Conservation (phyloP, 805 yeast species). For the Ogataea trehaloabstinens region DNA sequence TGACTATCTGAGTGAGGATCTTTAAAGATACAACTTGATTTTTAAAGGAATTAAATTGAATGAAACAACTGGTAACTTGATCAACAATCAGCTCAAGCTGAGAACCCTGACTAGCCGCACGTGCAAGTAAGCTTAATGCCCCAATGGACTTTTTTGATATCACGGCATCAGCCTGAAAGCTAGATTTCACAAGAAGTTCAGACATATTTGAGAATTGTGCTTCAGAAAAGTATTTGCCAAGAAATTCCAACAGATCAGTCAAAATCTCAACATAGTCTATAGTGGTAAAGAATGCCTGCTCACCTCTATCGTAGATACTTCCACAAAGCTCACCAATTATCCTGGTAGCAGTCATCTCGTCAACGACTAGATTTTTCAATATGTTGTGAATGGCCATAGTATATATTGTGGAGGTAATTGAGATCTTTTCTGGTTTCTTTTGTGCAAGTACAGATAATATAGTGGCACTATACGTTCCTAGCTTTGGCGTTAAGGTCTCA, state of each 20-base stretch:
- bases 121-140: slow-evolving; percentile 37
- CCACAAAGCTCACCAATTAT: slow-evolving; percentile 41
- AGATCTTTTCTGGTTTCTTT: slow-evolving; percentile 25
- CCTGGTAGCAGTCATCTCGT: slow-evolving; percentile 14
- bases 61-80: slow-evolving; percentile 1
- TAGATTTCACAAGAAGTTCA: slow-evolving; percentile 32
- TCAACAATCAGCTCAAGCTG: slow-evolving; percentile 22
- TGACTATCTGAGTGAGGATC: slow-evolving; percentile 22
- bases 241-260: slow-evolving; percentile 50
- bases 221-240: slow-evolving; percentile 31
- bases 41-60: slow-evolving; percentile 3
- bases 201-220: slow-evolving; percentile 23
- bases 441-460: slow-evolving; percentile 28
- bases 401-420: slow-evolving; percentile 47
- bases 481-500: slow-evolving; percentile 34
- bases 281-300: slow-evolving; percentile 20
- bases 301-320: slow-evolving; percentile 24
- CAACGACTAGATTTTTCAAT: slow-evolving; percentile 32
- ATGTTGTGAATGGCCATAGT: slow-evolving; percentile 52
- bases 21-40: slow-evolving; percentile 16
- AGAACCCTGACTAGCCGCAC: slow-evolving; percentile 18
- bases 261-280: slow-evolving; percentile 63
- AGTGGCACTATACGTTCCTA: slow-evolving; percentile 33
- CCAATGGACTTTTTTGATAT: slow-evolving; percentile 44
- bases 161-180: slow-evolving; percentile 41